Percentiles rank a stretch among this genome's conserved stretches.
These are phyloP conservation scores for Dothiorella sarmentorum DNA, from an alignment of 2,329 filamentous ascomycete genomes.

Conservation along the genomic window DNA sequence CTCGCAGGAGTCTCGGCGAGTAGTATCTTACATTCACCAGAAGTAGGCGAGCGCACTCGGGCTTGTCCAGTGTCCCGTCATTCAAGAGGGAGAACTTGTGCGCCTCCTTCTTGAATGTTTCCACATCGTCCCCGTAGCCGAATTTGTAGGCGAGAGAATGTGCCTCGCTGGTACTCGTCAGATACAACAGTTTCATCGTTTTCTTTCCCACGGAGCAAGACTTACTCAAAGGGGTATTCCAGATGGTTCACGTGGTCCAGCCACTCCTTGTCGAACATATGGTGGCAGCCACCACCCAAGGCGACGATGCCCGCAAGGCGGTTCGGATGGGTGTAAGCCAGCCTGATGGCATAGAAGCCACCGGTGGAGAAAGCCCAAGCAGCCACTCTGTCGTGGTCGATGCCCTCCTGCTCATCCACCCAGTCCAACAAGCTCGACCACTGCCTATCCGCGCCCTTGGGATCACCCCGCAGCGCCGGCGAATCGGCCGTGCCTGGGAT, in stretches of 20 bases:
- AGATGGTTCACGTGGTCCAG: constrained; percentile 53
- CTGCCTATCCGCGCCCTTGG: constrained; percentile 50
- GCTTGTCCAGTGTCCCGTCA: constrained; percentile 53
- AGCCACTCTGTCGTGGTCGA: constrained; percentile 48
- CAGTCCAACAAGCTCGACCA: constrained; percentile 55
- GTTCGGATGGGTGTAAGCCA: constrained; percentile 56
- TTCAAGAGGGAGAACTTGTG: constrained; percentile 53
- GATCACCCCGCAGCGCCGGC: constrained; percentile 47
- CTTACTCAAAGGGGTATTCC: constrained; percentile 58
- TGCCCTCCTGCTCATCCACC: constrained; percentile 45
- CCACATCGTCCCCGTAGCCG: constrained; percentile 37
- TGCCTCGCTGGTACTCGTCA: constrained; percentile 34
- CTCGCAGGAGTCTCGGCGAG: not conserved
- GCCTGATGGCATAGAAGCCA: constrained; percentile 56
- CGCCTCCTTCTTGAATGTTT: constrained; percentile 47
- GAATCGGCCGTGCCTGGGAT: constrained; percentile 59
- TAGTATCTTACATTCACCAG: constrained; percentile 48
- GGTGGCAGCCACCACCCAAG: constrained; percentile 55
- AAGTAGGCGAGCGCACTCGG: constrained; percentile 48
- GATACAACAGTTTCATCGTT: not conserved
- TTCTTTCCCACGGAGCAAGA: not conserved
- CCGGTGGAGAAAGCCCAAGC: constrained; percentile 59
- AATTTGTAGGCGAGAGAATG: constrained; percentile 51
- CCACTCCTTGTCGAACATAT: constrained; percentile 57
- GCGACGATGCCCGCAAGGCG: constrained; percentile 51